A percentile compares a stretch with the other conserved stretches of the same genome.
Evolutionary conservation across 352 stramenopile genomes (phyloP).

Genomic region (Phytophthora pluvialis): DNA sequence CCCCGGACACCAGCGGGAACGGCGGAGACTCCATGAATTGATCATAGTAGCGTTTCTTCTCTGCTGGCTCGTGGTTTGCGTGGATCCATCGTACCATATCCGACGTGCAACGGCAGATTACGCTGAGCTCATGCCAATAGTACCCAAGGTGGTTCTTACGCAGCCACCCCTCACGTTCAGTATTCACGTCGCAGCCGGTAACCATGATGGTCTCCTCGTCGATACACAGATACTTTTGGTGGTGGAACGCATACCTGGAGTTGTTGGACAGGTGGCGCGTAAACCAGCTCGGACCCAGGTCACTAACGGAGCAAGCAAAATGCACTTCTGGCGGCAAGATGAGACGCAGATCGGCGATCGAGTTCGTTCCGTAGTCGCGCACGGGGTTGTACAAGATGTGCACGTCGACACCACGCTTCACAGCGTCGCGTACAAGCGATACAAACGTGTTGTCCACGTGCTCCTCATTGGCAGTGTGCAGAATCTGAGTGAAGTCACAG

Average conservation of each 20-base stretch:
- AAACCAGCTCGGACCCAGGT: constrained; percentile 59
- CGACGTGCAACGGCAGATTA: constrained; percentile 53
- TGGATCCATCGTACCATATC: constrained; percentile 72
- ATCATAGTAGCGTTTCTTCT: constrained; percentile 61
- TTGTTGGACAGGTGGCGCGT: constrained; percentile 74
- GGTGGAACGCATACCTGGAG: constrained; percentile 83
- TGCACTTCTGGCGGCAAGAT: constrained; percentile 57
- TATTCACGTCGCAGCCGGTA: constrained; percentile 80
- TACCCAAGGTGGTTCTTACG: constrained; percentile 64
- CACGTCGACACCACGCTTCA: constrained; percentile 67
- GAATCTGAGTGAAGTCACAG: constrained; percentile 73
- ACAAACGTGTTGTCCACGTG: constrained; percentile 59
- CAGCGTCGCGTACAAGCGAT: constrained; percentile 60
- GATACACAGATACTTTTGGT: constrained; percentile 83
- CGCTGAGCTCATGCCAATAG: constrained; percentile 82
- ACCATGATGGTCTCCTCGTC: constrained; percentile 73
- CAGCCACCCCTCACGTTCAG: constrained; percentile 75
- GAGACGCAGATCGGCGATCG: constrained; percentile 50
- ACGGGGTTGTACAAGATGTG: constrained; percentile 80
- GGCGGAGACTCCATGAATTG: constrained; percentile 60
- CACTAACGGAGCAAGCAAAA: constrained; percentile 68
- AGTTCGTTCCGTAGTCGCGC: constrained; percentile 74
- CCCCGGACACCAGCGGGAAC: constrained; percentile 75
- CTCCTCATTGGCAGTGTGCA: constrained; percentile 39
- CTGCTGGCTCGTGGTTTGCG: constrained; percentile 50